Evolutionary conservation across 108 stramenopile genomes (phyloP), one percentile per base, ranked within the genome.

Genomic region (Nitzschia inconspicua): DNA sequence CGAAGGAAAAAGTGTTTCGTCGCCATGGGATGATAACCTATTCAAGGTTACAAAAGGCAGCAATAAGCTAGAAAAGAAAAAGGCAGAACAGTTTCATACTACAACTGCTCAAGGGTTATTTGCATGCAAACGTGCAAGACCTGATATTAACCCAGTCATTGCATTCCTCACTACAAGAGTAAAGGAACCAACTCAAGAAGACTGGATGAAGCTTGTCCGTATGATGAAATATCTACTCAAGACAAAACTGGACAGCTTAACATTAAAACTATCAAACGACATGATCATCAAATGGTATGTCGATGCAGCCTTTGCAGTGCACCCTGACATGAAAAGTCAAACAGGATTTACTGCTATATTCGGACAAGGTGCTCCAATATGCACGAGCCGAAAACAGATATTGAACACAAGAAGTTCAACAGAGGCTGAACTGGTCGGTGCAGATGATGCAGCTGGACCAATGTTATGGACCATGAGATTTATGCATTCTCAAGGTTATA

Each of bases 291-390:
- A 66, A 25, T 79, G 78, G 78, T 66, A 25, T 41, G 65, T 79
- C 3, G 83, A 84, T 61, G 76, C 73, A 34, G 52, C 76, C 32
- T 75, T 59, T 44, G 75, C 72, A 11, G 68, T 75, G 4, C 79
- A 80, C 40, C 24, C 31, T 3, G 79, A 81, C 63, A 65, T 70
- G 41, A 20, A 31, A 24, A 75, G 79, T 40, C 79, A 81, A 34
- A 72, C 78, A 5, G 82, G 82, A 22, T 72, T 37, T 24, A 36
- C n/a, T 27, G 58, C 79, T 62, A 52, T 66, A 4, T 32, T 79
- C 16, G 77, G 77, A 8, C 31, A 56, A 57, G 82, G 82, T 6
- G 53, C 50, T 1, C 13, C 44, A 1, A 46, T 32, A 7, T 16
- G 27, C 0, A 22, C 25, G 16, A 73, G 68, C 14, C 47, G n/a